Base-by-base conservation (phyloP, 2,329 filamentous ascomycete species). In the Aureobasidium lini region DNA sequence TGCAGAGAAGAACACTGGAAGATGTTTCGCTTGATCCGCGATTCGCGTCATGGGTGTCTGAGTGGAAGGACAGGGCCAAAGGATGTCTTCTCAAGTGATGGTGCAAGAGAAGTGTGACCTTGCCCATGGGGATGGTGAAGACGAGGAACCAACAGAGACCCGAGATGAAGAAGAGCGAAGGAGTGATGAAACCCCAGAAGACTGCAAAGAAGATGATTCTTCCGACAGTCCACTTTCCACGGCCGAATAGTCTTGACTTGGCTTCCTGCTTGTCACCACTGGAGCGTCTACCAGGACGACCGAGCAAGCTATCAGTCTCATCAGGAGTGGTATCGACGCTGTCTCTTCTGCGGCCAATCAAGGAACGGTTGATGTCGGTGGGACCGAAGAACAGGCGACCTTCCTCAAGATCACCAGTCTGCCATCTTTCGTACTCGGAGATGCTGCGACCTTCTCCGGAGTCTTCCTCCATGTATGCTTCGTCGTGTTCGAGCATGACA, bases 401-500 rank as follows among this genome's bases (percentile, higher is more conserved):
- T 71, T 97, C 91, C 73, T 99, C 94, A 36, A 99, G 82, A 69
- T 99, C 94, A 53, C 94, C 94, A 70, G 86, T 96, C 76, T 99
- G 94, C 94, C 94, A 99, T 75, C 96, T 91, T 73, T 99, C 94
- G 71, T 99, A 99, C 76, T 99, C 94, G 68, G 90, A 95, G 69
- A 99, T 96, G 76, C 92, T 97, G 69, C 94, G 85, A 18, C 94
- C 94, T 74, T 99, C 94, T 42, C 93, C 92, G 69, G 94, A 85
- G 68, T 99, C 94, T 75, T 99, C 94, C 62, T 96, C 89, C 49
- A 90, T 80, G 70, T 99, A 99, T 44, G 89, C 88, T 69, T 97
- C 94, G 66, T 99, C 94, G 71, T 93, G 89, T 70, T 96, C 87
- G 39, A 99, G 81, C 48, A 91, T 88, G 63, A 99, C 90, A 72